These are phyloP conservation scores for Beauveria rudraprayagi DNA, from an alignment of 2,329 filamentous ascomycete genomes.

Conservation along the genomic window DNA sequence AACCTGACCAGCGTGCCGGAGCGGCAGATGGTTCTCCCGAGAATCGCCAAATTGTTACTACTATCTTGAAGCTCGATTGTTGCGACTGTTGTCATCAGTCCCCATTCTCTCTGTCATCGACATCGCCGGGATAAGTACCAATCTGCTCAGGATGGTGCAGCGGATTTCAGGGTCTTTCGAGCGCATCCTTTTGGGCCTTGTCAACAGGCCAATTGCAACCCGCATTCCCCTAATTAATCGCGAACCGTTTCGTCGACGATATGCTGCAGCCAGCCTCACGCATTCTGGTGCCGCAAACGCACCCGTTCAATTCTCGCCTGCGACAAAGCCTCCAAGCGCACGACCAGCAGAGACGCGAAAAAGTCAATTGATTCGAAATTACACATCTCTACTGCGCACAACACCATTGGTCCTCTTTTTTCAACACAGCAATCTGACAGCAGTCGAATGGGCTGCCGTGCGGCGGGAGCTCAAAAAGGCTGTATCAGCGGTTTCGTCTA, in stretches of 20 bases:
- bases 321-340: conserved; percentile 78
- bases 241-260: not conserved
- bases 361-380: conserved; percentile 76
- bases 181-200: not conserved
- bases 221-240: not conserved
- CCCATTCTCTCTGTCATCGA: not conserved
- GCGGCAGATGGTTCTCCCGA: conserved; percentile 12
- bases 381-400: conserved; percentile 80
- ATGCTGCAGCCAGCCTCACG: conserved; percentile 11
- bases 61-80: not conserved
- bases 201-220: not conserved
- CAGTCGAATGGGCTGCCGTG: conserved; percentile 50
- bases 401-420: conserved; percentile 82
- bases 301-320: conserved; percentile 46
- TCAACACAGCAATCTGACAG: conserved; percentile 60
- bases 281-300: conserved; percentile 20
- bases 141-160: conserved; percentile 2
- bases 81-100: not conserved
- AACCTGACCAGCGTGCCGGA: not conserved
- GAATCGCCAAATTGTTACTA: not conserved
- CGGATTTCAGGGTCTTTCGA: not conserved
- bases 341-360: conserved; percentile 82
- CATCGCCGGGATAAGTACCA: not conserved
- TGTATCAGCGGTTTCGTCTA: conserved; percentile 32
- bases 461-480: conserved; percentile 36